A percentile compares a stretch with the other conserved stretches of the same genome.
Evolutionary conservation across 495 filamentous ascomycete species (phyloP).

Genomic region (Aspergillus sclerotiicarbonarius): DNA sequence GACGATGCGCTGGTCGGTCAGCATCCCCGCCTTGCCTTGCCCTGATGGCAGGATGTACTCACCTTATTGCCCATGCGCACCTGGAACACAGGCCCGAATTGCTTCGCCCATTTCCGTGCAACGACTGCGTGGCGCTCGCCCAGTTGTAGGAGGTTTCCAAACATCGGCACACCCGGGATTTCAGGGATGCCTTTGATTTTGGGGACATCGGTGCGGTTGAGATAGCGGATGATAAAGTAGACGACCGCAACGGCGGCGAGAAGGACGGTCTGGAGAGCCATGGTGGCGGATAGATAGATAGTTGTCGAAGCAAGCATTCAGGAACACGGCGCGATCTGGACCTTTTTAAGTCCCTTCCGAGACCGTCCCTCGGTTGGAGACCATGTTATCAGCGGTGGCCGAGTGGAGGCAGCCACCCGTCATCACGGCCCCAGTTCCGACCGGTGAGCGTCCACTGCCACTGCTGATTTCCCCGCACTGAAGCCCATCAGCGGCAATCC

Average conservation of each 20-base stretch:
- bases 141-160: conserved; percentile 62
- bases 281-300: conserved; percentile 17
- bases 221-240: conserved; percentile 52
- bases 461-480: neutral
- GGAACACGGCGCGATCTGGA: neutral
- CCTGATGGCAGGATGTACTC: conserved; percentile 4
- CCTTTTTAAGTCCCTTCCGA: neutral
- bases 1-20: conserved; percentile 51
- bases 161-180: conserved; percentile 60
- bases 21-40: neutral
- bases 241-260: conserved; percentile 41
- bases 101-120: conserved; percentile 54
- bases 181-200: conserved; percentile 65
- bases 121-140: conserved; percentile 55
- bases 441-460: neutral
- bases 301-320: neutral
- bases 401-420: neutral
- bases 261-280: conserved; percentile 45
- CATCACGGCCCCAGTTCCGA: neutral
- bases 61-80: conserved; percentile 64
- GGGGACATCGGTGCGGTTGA: conserved; percentile 57
- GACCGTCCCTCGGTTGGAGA: neutral
- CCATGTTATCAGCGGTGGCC: neutral
- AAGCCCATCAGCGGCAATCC: neutral
- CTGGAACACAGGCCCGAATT: conserved; percentile 67